A percentile compares a stretch with the other conserved stretches of the same genome.
Evolutionary conservation across 225 moss, liverwort and hornwort species (phyloP).

Genomic region (Sphagnum tenellum): DNA sequence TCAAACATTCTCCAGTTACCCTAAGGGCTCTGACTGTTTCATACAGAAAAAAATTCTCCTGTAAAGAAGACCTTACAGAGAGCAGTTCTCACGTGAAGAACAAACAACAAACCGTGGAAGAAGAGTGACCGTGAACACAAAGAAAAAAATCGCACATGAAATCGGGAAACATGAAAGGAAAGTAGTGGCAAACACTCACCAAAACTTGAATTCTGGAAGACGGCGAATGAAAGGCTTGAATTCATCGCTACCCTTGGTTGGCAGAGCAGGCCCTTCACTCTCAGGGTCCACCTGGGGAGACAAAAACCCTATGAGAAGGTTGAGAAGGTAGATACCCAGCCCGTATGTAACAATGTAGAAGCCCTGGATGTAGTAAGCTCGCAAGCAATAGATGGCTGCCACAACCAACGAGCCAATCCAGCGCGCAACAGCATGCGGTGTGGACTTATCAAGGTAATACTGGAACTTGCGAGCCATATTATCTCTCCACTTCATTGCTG

Average conservation of each 20-base stretch:
- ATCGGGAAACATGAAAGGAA: too few species aligned
- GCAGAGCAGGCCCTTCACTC: conserved; percentile 92
- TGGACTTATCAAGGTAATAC: conserved; percentile 95
- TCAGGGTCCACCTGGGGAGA: conserved; percentile 98
- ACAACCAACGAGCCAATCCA: conserved; percentile 86
- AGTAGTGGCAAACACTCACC: conserved; percentile 17
- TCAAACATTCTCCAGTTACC: too few species aligned
- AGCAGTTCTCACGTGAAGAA: too few species aligned
- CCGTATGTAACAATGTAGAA: conserved; percentile 99
- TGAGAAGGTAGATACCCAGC: conserved; percentile 91
- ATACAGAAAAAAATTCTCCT: too few species aligned
- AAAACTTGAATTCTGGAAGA: conserved; percentile 99
- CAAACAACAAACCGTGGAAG: too few species aligned
- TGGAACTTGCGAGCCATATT: conserved; percentile 81
- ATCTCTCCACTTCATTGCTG: conserved; percentile 81
- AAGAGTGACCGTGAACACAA: too few species aligned
- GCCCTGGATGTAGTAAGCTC: conserved; percentile 92
- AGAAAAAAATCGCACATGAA: too few species aligned
- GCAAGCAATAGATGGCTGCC: conserved; percentile 84
- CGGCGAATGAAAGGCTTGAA: conserved; percentile 99
- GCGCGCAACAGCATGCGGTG: conserved; percentile 86
- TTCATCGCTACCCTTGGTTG: conserved; percentile 97
- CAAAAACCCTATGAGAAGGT: conserved; percentile 93
- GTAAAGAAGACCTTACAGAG: too few species aligned
- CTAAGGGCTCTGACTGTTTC: too few species aligned